Evolutionary conservation across 73 alveolate species (phyloP), one percentile per base, ranked within the genome.

Genomic region (Breviolum minutum): DNA sequence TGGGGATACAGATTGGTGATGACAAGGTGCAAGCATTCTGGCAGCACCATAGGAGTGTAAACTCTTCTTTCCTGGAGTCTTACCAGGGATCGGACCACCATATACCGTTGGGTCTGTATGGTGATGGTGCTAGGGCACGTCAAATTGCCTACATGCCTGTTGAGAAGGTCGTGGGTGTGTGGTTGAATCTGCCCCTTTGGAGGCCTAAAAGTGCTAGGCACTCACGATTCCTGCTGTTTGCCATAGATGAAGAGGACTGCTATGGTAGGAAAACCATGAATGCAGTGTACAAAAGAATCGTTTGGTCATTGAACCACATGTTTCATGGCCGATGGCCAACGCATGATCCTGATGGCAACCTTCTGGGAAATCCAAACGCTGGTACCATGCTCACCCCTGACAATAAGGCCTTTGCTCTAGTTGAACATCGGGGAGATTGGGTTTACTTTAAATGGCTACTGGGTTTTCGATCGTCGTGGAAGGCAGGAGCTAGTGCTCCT

Each of bases 61-160:
- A 14, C 4, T 22, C 29, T n/a, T 68, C 84, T 17, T 87, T n/a
- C 32, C 22, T 40, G 32, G 26, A 29, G 20, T 63, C 8, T 11
- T 64, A 24, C 84, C 32, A 32, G 0, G 84, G 61, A 8, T 9
- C 73, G 5, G 17, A 11, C 7, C 10, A 9, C 24, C 95, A 69
- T 71, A 69, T 88, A 8, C 95, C 85, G 16, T 24, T 87, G 66
- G 95, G 95, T 40, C 64, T 87, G 24, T 87, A 70, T 26, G 95
- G 95, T 68, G 95, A 87, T 69, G n/a, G 69, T 5, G 95, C 95
- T 5, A 29, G 83, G 40, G 66, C 63, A 17, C 62, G 77, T 19
- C 77, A 68, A 66, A 27, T 26, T 22, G 32, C 54, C 54, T 68
- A 48, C 68, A 10, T 22, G 16, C 27, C 89, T 6, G 48, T 32